These are phyloP conservation scores for Cryptococcus sp. DNA, from an alignment of 1,284 basidiomycete genomes.

Conservation along the genomic window DNA sequence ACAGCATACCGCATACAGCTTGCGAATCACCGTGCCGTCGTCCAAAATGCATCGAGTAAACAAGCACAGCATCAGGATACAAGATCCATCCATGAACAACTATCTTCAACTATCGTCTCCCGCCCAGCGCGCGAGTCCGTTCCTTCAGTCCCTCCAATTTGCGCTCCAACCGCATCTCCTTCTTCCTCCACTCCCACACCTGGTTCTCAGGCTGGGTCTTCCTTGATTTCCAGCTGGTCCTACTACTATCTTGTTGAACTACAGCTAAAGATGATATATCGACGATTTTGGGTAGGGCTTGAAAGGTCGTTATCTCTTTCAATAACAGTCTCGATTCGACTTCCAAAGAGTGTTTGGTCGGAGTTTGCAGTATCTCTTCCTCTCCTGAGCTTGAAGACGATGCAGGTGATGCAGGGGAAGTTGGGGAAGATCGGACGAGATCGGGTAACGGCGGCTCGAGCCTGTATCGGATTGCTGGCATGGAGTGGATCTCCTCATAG, in stretches of 20 bases:
- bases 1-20: not conserved
- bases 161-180: conserved; percentile 68
- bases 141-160: conserved; percentile 65
- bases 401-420: conserved; percentile 13
- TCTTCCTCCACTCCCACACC: conserved; percentile 70
- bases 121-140: conserved; percentile 7
- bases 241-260: conserved; percentile 50
- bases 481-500: conserved; percentile 72
- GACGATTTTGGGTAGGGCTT: conserved; percentile 74
- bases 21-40: not conserved
- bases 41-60: not conserved
- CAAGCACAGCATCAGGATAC: not conserved
- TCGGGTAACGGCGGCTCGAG: conserved; percentile 24
- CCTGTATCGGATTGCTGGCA: conserved; percentile 63
- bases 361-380: conserved; percentile 47
- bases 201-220: conserved; percentile 77
- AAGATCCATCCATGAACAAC: not conserved
- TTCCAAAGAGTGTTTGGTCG: conserved; percentile 66
- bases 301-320: conserved; percentile 77
- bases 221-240: conserved; percentile 67
- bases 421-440: conserved; percentile 24
- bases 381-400: conserved; percentile 17
- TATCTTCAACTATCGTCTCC: not conserved
- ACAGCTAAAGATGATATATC: conserved; percentile 69
- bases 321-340: conserved; percentile 80